These are phyloP conservation scores for Salicornia ramosissima DNA, from an alignment of 148 eudicot species.

Conservation along the genomic window DNA sequence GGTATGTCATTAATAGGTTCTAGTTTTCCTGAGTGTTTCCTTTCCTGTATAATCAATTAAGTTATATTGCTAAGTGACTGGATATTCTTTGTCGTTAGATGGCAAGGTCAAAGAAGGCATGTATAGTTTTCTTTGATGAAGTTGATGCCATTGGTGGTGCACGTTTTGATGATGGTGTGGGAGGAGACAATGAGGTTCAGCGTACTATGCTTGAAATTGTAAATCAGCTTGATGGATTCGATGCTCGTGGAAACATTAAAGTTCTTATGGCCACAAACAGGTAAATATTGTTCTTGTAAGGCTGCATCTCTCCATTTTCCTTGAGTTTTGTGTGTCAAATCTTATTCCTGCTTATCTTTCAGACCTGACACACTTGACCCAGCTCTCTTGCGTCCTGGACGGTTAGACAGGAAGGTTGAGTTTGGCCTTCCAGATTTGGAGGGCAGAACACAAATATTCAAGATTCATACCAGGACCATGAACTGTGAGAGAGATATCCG, in stretches of 20 bases:
- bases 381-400: conserved; percentile 84
- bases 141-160: conserved; percentile 95
- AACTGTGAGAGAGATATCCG: conserved; percentile 90
- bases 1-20: conserved; percentile 26
- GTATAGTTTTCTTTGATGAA: conserved; percentile 92
- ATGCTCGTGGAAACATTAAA: conserved; percentile 92
- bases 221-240: conserved; percentile 97
- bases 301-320: neutral
- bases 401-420: conserved; percentile 85
- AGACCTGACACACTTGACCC: conserved; percentile 93
- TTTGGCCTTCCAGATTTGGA: conserved; percentile 92
- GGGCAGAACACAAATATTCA: conserved; percentile 83
- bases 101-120: conserved; percentile 96
- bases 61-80: too few relatives aligned
- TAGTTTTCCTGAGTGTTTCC: neutral
- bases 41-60: neutral
- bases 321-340: neutral
- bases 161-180: conserved; percentile 85
- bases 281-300: conserved; percentile 24
- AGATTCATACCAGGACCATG: conserved; percentile 92
- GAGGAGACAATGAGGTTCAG: conserved; percentile 92
- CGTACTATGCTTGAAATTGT: conserved; percentile 99
- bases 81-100: conserved; percentile 35
- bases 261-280: conserved; percentile 97
- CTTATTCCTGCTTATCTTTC: conserved; percentile 9